Conservation (phyloP, 805 yeast genomes). For the Kluyveromyces lactis region DNA sequence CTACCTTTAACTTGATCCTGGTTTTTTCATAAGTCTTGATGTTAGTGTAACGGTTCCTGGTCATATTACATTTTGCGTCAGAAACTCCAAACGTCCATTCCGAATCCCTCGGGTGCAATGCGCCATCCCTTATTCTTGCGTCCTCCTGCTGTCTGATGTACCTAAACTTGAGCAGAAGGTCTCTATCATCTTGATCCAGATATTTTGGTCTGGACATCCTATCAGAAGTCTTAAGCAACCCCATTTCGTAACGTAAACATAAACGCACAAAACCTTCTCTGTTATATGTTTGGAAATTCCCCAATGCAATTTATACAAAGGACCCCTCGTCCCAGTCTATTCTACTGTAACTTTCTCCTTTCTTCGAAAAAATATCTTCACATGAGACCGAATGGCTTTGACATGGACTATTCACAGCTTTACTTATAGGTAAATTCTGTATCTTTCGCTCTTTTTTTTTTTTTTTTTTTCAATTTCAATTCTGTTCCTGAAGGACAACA, state of each 20-base stretch:
- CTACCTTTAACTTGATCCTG: slow-evolving; percentile 37
- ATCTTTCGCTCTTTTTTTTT: too few relatives aligned
- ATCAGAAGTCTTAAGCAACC: slow-evolving; percentile 1
- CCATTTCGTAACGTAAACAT: not conserved
- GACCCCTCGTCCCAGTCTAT: too few relatives aligned
- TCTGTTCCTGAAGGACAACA: too few relatives aligned
- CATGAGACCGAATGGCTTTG: too few relatives aligned
- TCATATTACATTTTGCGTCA: slow-evolving; percentile 17
- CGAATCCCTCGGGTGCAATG: slow-evolving; percentile 19
- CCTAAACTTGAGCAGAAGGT: slow-evolving; percentile 24
- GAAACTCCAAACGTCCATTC: slow-evolving; percentile 27
- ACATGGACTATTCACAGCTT: too few relatives aligned
- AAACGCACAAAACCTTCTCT: not conserved
- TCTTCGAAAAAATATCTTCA: too few relatives aligned
- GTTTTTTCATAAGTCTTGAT: slow-evolving; percentile 60
- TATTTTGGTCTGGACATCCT: slow-evolving; percentile 18
- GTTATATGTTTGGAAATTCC: too few relatives aligned
- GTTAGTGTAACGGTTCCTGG: slow-evolving; percentile 52
- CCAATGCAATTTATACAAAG: too few relatives aligned
- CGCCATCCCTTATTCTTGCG: slow-evolving; percentile 31
- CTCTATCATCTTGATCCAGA: slow-evolving; percentile 19
- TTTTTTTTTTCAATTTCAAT: too few relatives aligned
- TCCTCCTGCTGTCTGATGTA: slow-evolving; percentile 32
- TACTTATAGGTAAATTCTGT: too few relatives aligned
- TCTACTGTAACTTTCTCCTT: too few relatives aligned